These are phyloP conservation scores for Beta corolliflora DNA, from an alignment of 179 eudicot genomes.

Conservation along the genomic window DNA sequence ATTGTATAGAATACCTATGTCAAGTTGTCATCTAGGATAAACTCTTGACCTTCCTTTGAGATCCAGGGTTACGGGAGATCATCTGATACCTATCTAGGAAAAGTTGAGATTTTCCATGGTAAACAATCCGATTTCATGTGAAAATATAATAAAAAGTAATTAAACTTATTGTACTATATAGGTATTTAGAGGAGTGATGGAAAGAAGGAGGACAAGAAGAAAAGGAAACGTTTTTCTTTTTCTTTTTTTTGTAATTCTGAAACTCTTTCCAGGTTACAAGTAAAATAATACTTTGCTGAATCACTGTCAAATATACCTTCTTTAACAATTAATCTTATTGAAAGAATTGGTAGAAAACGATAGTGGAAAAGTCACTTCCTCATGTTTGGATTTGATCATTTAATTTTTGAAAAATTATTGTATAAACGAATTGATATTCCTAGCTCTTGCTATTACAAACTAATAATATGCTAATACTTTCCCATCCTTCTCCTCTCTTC, in stretches of 20 bases:
- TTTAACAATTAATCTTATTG: background rate
- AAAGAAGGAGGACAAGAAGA: background rate
- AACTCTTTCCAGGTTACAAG: background rate
- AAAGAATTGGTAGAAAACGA: background rate
- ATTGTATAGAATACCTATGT: conserved; percentile 14
- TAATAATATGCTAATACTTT: background rate
- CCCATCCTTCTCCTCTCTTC: background rate
- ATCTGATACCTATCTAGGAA: conserved; percentile 15
- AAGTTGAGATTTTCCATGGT: conserved; percentile 13
- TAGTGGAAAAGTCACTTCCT: background rate
- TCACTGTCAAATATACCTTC: background rate
- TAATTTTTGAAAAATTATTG: too few relatives aligned
- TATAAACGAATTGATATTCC: background rate
- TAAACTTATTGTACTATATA: background rate
- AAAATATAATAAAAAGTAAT: background rate
- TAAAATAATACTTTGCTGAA: background rate
- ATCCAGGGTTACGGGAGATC: conserved; percentile 7
- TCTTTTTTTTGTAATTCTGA: background rate
- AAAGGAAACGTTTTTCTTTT: background rate
- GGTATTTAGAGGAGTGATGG: background rate
- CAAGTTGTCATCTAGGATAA: conserved; percentile 3
- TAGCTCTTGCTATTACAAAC: background rate
- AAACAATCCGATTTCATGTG: conserved; percentile 18
- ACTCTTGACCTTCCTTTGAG: conserved; percentile 9
- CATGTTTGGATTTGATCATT: background rate